phyloP scores from a whole-genome alignment of 352 stramenopile genomes.

The Pythium scleroteichum region DNA sequence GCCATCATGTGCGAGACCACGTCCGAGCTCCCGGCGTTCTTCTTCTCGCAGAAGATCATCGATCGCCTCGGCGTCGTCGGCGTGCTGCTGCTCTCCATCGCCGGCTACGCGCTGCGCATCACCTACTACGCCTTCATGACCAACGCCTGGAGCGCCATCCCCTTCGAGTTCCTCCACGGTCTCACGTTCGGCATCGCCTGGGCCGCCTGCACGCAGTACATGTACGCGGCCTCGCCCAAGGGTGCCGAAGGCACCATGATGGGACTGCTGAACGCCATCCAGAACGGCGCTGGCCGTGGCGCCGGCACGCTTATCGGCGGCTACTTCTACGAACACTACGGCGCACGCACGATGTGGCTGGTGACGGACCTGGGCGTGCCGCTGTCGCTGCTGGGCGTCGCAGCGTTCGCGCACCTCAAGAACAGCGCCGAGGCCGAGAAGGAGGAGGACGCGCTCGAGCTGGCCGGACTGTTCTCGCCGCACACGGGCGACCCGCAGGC shows the following conservation, averaged over 20 bases:
- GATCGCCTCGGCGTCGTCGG: slow-evolving; percentile 69
- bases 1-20: slow-evolving; percentile 80
- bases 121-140: slow-evolving; percentile 79
- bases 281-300: slow-evolving; percentile 71
- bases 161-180: slow-evolving; percentile 80
- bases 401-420: slow-evolving; percentile 64
- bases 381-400: slow-evolving; percentile 53
- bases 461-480: slow-evolving; percentile 66
- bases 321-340: slow-evolving; percentile 77
- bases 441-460: slow-evolving; percentile 35
- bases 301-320: slow-evolving; percentile 69
- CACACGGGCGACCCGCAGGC: slow-evolving; percentile 46
- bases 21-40: slow-evolving; percentile 82
- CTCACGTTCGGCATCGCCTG: slow-evolving; percentile 73
- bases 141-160: slow-evolving; percentile 76
- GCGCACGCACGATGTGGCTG: slow-evolving; percentile 65
- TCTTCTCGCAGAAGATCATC: slow-evolving; percentile 74
- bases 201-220: slow-evolving; percentile 76
- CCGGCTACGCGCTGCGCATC: slow-evolving; percentile 66
- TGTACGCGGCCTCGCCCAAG: slow-evolving; percentile 59
- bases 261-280: slow-evolving; percentile 73
- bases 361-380: slow-evolving; percentile 68
- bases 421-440: slow-evolving; percentile 7
- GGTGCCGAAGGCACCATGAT: slow-evolving; percentile 75
- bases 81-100: slow-evolving; percentile 69